Evolutionary conservation across 768 basidiomycete species (phyloP).

Genomic region (Lactarius akahatsu): DNA sequence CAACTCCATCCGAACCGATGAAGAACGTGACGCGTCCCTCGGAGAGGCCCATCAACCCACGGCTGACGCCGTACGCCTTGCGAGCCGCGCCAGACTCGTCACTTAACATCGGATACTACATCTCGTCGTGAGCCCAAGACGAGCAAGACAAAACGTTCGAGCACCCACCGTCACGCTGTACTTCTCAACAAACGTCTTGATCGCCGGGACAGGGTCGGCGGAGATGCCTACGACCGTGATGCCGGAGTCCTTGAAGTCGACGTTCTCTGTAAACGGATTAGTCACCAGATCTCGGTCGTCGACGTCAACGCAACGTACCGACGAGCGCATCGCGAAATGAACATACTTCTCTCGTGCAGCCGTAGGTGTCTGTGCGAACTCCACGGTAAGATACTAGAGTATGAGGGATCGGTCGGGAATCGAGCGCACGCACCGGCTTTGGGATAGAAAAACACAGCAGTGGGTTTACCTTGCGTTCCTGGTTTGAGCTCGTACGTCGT

Average conservation of each 20-base stretch:
- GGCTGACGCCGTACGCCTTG: slow-evolving; percentile 65
- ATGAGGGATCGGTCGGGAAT: slow-evolving; percentile 17
- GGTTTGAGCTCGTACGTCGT: slow-evolving; percentile 59
- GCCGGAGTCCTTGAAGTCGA: slow-evolving; percentile 61
- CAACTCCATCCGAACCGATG: slow-evolving; percentile 66
- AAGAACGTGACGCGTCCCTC: slow-evolving; percentile 72
- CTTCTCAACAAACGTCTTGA: slow-evolving; percentile 73
- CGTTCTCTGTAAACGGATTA: slow-evolving; percentile 46
- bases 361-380: slow-evolving; percentile 53
- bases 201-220: slow-evolving; percentile 66
- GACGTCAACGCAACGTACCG: slow-evolving; percentile 40
- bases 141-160: not conserved
- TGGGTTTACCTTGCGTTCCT: slow-evolving; percentile 55
- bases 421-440: slow-evolving; percentile 50
- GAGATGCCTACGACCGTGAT: slow-evolving; percentile 74
- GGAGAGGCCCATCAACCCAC: slow-evolving; percentile 62
- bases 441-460: slow-evolving; percentile 79
- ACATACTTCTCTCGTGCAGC: slow-evolving; percentile 82
- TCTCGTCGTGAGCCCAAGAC: not conserved
- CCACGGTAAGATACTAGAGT: not conserved
- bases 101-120: slow-evolving; percentile 75
- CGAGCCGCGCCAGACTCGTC: slow-evolving; percentile 62
- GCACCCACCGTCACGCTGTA: slow-evolving; percentile 58
- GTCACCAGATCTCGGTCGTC: not conserved
- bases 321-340: slow-evolving; percentile 76